A percentile compares a stretch with the other conserved stretches of the same genome.
Evolutionary conservation across 345 rosid species (phyloP).

Genomic region (Theobroma cacao): DNA sequence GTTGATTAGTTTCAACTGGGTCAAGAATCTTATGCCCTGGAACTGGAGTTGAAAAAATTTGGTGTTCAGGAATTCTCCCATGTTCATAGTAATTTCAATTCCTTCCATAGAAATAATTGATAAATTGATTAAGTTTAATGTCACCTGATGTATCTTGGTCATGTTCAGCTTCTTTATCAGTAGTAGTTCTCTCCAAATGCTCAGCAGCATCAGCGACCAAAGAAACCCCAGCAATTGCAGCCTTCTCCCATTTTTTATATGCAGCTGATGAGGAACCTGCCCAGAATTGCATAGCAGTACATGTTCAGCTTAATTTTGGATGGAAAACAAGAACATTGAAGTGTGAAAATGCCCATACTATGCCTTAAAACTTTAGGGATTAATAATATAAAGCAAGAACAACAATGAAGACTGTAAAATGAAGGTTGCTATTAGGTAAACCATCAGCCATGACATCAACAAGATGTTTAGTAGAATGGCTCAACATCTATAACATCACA

Average conservation of each 20-base stretch:
- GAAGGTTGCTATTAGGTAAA: neutral
- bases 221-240: constrained; percentile 98
- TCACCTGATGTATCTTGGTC: constrained; percentile 41
- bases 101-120: constrained; percentile 19
- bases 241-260: constrained; percentile 94
- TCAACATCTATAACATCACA: neutral
- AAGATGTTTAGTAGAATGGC: neutral
- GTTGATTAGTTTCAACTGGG: constrained; percentile 38
- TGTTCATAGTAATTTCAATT: constrained; percentile 15
- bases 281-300: constrained; percentile 23
- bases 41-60: constrained; percentile 24
- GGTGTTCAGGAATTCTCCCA: constrained; percentile 6
- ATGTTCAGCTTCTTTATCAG: constrained; percentile 51
- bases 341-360: neutral
- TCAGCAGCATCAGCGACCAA: constrained; percentile 99
- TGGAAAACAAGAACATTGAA: neutral
- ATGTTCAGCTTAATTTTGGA: neutral
- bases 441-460: neutral
- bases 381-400: constrained; percentile 2
- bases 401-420: neutral
- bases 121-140: constrained; percentile 20
- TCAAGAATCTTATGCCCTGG: constrained; percentile 43
- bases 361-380: neutral
- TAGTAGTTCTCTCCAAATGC: constrained; percentile 75
- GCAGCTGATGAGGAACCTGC: constrained; percentile 59